Base-by-base conservation (phyloP, 148 eudicot genomes). In the Camellia japonica region DNA sequence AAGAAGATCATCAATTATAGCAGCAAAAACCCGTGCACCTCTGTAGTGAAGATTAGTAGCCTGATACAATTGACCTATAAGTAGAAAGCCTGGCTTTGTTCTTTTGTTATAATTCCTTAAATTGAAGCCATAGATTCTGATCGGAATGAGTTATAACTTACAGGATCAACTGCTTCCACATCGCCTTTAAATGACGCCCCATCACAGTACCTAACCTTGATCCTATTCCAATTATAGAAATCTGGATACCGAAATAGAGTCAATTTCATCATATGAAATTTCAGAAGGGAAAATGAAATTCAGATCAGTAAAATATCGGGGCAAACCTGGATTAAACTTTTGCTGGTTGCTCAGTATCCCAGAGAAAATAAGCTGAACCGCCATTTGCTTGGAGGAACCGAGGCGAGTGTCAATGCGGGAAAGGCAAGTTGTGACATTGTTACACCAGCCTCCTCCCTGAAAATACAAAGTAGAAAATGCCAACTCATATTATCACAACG, bases 391-490 rank as follows among this genome's bases (percentile, higher is more conserved):
- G 4, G 98, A 94, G 51, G 98, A 94, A 51, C 98, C 98, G 81
- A 92, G 79, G 47, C 87, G 87, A 46, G 83, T 83, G 64, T 70
- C 67, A 80, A 75, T 92, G 3, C 97, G 97, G 8, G 73, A 79
- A 9, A 90, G 84, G 78, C 97, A 94, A 79, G 85, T 78, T n/a
- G 97, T 90, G 8, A 85, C 78, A 80, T 94, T 92, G 80, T 94
- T 91, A 82, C 98, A 94, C 97, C 98, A 94, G 63, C 93, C 98
- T 64, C 98, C 98, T 83, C 98, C 97, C 98, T 94, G 69, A 54
- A 73, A 64, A 49, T 42, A 52, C 52, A 43, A 71, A 23, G 12
- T 6, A 18, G 0, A 14, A 49, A 61, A 38, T 42, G 46, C 3
- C 38, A 60, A 41, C 20, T 38, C 13, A 20, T 7, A 19, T 47